These are phyloP conservation scores for Curvularia eragrostidis DNA, from an alignment of 2,329 filamentous ascomycete species.

Conservation along the genomic window DNA sequence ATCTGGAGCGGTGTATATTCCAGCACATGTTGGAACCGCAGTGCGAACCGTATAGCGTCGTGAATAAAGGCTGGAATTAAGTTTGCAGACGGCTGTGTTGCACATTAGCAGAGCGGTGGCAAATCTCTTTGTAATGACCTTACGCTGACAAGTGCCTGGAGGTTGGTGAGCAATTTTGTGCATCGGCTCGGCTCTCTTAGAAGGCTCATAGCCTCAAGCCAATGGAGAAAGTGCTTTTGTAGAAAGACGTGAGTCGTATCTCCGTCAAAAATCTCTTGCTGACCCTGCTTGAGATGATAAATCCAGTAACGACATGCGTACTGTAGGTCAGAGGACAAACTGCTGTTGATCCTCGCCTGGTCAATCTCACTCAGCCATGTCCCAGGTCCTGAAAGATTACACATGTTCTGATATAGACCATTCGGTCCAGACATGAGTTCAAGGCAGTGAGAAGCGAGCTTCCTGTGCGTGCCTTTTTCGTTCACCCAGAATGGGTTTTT, in stretches of 20 bases:
- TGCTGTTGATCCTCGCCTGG: constrained; percentile 12
- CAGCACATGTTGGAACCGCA: constrained; percentile 31
- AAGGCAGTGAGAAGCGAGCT: constrained; percentile 47
- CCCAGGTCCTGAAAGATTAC: constrained; percentile 22
- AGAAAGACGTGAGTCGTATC: constrained; percentile 48
- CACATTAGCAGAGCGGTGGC: constrained; percentile 12
- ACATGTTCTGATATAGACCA: constrained; percentile 49
- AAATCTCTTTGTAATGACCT: not conserved
- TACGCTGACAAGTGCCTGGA: constrained; percentile 21
- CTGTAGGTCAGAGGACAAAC: constrained; percentile 24
- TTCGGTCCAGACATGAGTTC: constrained; percentile 39
- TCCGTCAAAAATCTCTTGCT: constrained; percentile 26
- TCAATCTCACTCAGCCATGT: constrained; percentile 17
- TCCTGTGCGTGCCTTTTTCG: constrained; percentile 40
- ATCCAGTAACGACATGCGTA: constrained; percentile 53
- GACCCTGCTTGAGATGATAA: constrained; percentile 26
- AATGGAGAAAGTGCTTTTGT: constrained; percentile 51
- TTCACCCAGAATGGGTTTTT: constrained; percentile 46
- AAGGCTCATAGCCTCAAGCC: constrained; percentile 55
- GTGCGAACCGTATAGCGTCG: constrained; percentile 33
- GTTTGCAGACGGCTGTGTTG: constrained; percentile 16
- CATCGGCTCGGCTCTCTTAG: constrained; percentile 33
- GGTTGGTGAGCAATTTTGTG: constrained; percentile 22
- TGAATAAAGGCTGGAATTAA: constrained; percentile 27
- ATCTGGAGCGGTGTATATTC: constrained; percentile 45